Evolutionary conservation across 2,329 filamentous ascomycete genomes (phyloP).

Genomic region (Penicillium sclerotigenum): DNA sequence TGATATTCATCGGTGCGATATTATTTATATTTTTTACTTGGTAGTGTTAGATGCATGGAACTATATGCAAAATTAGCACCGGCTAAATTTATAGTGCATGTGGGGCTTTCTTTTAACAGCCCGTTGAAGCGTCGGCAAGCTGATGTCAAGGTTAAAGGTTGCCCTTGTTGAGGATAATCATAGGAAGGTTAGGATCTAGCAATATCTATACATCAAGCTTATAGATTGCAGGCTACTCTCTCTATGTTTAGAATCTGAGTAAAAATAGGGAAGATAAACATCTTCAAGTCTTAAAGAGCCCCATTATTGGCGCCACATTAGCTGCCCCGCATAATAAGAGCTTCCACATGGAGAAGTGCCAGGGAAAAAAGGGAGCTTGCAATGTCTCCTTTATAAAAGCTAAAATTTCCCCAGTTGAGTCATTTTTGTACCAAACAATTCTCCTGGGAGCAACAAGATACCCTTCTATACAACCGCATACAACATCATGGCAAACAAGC

Average conservation of each 20-base stretch:
- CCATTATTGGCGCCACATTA: background rate
- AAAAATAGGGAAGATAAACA: background rate
- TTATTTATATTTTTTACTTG: background rate
- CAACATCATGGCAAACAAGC: slow-evolving; percentile 12
- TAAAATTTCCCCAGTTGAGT: background rate
- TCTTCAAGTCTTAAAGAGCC: background rate
- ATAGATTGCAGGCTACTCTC: background rate
- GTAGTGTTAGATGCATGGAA: too few species aligned
- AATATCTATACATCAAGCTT: background rate
- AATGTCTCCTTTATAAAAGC: background rate
- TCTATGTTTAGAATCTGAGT: background rate
- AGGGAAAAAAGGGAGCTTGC: background rate
- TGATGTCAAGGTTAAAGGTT: too few species aligned
- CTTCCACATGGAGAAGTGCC: background rate
- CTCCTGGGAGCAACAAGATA: background rate
- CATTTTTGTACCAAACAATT: background rate
- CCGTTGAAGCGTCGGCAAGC: background rate
- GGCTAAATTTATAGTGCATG: background rate
- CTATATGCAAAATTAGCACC: background rate
- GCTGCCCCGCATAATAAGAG: background rate
- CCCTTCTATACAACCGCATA: background rate
- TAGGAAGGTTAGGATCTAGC: too few species aligned
- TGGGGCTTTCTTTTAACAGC: background rate
- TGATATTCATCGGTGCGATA: background rate
- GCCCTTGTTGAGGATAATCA: too few species aligned